These are phyloP conservation scores for Hymenochaete sp. DNA, from an alignment of 1,284 basidiomycete species.

Conservation along the genomic window DNA sequence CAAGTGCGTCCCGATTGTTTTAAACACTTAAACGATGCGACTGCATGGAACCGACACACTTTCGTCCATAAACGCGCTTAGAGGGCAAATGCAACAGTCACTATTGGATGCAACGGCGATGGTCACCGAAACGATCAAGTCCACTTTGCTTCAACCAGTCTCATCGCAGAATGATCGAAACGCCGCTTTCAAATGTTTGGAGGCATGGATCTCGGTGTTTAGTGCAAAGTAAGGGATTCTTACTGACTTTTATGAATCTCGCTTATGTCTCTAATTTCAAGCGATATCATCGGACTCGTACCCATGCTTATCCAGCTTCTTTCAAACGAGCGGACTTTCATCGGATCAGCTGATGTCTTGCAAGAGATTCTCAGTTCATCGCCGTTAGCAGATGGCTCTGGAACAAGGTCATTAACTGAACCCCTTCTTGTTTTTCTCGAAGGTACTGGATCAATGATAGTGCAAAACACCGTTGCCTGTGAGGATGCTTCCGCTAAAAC, in stretches of 20 bases:
- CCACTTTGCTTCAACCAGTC: constrained; percentile 36
- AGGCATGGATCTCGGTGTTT: constrained; percentile 71
- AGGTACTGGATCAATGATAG: constrained; percentile 43
- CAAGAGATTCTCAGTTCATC: constrained; percentile 73
- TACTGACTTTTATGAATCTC: constrained; percentile 9
- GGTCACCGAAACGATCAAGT: constrained; percentile 58
- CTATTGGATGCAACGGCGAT: constrained; percentile 57
- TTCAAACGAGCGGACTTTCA: constrained; percentile 46
- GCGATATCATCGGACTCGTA: constrained; percentile 55
- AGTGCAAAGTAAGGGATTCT: constrained; percentile 48
- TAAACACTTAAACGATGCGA: constrained; percentile 2
- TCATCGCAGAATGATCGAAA: constrained; percentile 43
- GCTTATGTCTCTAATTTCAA: constrained; percentile 22
- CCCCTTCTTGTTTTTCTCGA: constrained; percentile 73
- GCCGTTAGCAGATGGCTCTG: constrained; percentile 62
- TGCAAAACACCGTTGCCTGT: constrained; percentile 40
- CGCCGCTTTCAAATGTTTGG: constrained; percentile 69
- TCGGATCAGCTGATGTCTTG: constrained; percentile 60
- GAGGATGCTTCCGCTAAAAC: constrained; percentile 19
- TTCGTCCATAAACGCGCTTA: constrained; percentile 26
- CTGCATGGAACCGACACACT: too few species aligned
- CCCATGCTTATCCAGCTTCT: constrained; percentile 56
- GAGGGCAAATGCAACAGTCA: constrained; percentile 53
- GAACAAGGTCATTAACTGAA: constrained; percentile 66
- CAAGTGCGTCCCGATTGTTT: constrained; percentile 46